Conservation (phyloP, 2,329 filamentous ascomycete genomes). For the Zymoseptoria crescenta region DNA sequence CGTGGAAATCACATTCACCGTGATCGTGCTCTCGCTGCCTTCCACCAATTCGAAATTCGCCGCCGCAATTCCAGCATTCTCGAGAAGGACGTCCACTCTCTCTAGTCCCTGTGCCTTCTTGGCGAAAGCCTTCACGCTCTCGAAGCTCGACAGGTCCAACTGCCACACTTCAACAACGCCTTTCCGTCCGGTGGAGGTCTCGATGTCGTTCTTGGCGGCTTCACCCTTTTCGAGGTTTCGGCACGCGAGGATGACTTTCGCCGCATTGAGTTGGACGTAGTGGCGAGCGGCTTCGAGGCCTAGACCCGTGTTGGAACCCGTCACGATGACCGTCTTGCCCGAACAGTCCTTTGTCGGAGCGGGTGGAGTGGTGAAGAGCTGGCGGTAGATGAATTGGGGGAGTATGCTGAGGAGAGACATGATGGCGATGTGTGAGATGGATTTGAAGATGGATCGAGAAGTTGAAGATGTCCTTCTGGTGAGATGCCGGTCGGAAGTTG, state of each 20-base stretch:
- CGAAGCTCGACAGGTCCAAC: constrained; percentile 37
- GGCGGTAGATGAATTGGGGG: constrained; percentile 32
- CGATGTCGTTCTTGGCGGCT: constrained; percentile 36
- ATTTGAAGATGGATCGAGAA: background rate
- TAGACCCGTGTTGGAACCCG: constrained; percentile 42
- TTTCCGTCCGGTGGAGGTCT: constrained; percentile 25
- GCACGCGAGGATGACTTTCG: constrained; percentile 40
- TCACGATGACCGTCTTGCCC: constrained; percentile 37
- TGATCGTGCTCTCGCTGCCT: constrained; percentile 42
- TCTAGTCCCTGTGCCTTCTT: constrained; percentile 25
- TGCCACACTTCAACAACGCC: constrained; percentile 39
- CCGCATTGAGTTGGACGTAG: constrained; percentile 34
- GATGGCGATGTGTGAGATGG: background rate
- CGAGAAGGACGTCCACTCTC: constrained; percentile 31
- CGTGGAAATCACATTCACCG: constrained; percentile 48
- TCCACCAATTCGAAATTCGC: constrained; percentile 30
- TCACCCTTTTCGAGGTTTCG: constrained; percentile 39
- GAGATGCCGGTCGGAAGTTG: too few relatives aligned
- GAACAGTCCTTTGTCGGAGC: constrained; percentile 21
- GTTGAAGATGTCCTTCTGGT: too few relatives aligned
- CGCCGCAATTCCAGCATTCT: constrained; percentile 37
- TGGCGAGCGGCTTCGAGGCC: constrained; percentile 41
- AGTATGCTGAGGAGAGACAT: constrained; percentile 14
- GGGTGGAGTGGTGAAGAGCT: constrained; percentile 34
- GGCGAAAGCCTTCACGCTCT: constrained; percentile 32